A percentile compares a stretch with the other conserved stretches of the same genome.
phyloP scores from a whole-genome alignment of 2,329 filamentous ascomycete species.

The Dactylella cylindrospora region DNA sequence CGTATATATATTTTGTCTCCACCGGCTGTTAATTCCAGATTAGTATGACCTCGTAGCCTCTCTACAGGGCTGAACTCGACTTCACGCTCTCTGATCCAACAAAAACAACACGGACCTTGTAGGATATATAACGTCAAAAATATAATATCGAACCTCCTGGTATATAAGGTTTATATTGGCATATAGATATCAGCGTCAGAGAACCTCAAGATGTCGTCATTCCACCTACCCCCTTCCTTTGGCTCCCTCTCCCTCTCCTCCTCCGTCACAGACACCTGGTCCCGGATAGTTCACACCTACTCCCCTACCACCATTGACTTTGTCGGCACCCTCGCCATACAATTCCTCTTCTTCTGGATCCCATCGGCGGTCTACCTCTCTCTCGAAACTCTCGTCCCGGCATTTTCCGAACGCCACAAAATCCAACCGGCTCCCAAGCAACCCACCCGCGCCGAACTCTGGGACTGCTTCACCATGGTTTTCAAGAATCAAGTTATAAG shows the following conservation, averaged over 20 bases:
- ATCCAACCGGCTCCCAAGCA: slow-evolving; percentile 59
- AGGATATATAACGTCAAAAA: too few species aligned
- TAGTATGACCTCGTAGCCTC: slow-evolving; percentile 3
- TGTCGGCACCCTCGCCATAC: slow-evolving; percentile 53
- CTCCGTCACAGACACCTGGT: slow-evolving; percentile 14
- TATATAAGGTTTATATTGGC: too few species aligned
- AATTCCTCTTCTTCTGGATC: slow-evolving; percentile 57
- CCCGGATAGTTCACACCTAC: slow-evolving; percentile 42
- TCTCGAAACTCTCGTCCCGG: slow-evolving; percentile 55
- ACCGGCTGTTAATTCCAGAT: too few species aligned
- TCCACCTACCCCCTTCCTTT: slow-evolving; percentile 24
- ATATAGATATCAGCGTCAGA: too few species aligned
- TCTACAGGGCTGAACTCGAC: slow-evolving; percentile 1
- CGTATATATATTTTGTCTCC: too few species aligned
- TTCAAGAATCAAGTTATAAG: slow-evolving; percentile 57
- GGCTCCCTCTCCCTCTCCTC: slow-evolving; percentile 5
- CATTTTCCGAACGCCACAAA: slow-evolving; percentile 59
- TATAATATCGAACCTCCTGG: not conserved
- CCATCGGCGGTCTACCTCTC: slow-evolving; percentile 54
- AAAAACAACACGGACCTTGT: slow-evolving; percentile 24
- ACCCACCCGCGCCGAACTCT: slow-evolving; percentile 55
- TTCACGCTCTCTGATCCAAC: too few species aligned
- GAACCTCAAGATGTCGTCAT: slow-evolving; percentile 33
- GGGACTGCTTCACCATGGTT: slow-evolving; percentile 55
- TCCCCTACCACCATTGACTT: slow-evolving; percentile 53